These are phyloP conservation scores for Solidago caesia DNA, from an alignment of 129 eudicot species.

Conservation along the genomic window DNA sequence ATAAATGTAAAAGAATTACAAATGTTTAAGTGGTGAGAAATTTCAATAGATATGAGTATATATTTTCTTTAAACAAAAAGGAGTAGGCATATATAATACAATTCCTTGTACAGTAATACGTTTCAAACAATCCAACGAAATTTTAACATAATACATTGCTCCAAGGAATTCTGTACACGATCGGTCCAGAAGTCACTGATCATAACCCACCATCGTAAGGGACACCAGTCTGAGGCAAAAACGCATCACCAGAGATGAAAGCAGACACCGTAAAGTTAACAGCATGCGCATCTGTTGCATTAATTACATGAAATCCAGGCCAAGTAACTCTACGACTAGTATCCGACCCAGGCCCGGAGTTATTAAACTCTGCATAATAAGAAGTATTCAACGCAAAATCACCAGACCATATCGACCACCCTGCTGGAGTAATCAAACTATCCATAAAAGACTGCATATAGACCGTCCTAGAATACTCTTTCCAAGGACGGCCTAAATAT, in stretches of 20 bases:
- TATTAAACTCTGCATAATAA: conserved; percentile 55
- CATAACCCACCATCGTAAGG: conserved; percentile 48
- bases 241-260: conserved; percentile 46
- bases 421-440: conserved; percentile 37
- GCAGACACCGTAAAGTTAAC: conserved; percentile 47
- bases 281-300: conserved; percentile 48
- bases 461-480: conserved; percentile 42
- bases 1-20: too few species aligned
- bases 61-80: too few species aligned
- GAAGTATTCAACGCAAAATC: conserved; percentile 51
- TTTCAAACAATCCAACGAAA: not conserved
- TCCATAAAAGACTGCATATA: conserved; percentile 60
- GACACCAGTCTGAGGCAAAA: conserved; percentile 51
- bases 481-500: conserved; percentile 67
- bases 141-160: not conserved
- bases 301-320: conserved; percentile 43
- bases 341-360: conserved; percentile 52
- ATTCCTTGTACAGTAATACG: not conserved
- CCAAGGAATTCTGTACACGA: not conserved
- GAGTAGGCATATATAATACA: not conserved
- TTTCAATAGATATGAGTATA: too few species aligned
- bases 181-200: not conserved
- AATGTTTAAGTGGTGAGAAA: too few species aligned
- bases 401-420: conserved; percentile 60
- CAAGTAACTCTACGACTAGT: conserved; percentile 50